phyloP scores from a whole-genome alignment of 169 alveolate genomes.

The Blepharisma undulans region DNA sequence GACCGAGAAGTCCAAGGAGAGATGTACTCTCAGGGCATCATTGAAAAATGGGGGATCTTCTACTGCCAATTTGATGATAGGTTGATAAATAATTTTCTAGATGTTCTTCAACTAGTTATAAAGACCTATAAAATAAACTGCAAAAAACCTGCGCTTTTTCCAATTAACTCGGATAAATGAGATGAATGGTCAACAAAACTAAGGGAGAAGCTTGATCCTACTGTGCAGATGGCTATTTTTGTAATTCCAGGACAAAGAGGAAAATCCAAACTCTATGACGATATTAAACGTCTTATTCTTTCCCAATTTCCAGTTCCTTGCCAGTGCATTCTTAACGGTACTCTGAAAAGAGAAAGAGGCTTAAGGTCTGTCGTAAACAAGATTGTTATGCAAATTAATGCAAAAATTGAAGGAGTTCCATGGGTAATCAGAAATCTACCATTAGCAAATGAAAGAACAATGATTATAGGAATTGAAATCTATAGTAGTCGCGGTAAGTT shows the following conservation, averaged over 20 bases:
- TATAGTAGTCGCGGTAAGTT: neutral
- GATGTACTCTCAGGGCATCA: constrained; percentile 51
- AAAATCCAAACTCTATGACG: constrained; percentile 60
- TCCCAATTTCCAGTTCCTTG: constrained; percentile 64
- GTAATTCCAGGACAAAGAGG: constrained; percentile 69
- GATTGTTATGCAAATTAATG: constrained; percentile 63
- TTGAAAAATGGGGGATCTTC: constrained; percentile 72
- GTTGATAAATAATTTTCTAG: constrained; percentile 50
- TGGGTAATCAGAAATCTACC: constrained; percentile 46
- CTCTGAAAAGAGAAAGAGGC: constrained; percentile 54
- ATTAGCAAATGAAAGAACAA: neutral
- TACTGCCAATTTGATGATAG: constrained; percentile 55
- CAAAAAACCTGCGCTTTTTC: constrained; percentile 54
- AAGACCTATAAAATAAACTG: constrained; percentile 50
- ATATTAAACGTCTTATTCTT: constrained; percentile 45
- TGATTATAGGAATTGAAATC: neutral
- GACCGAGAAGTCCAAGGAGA: constrained; percentile 52
- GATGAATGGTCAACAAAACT: constrained; percentile 55
- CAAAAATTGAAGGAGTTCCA: constrained; percentile 79
- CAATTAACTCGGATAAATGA: constrained; percentile 32
- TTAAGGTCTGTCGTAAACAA: constrained; percentile 63
- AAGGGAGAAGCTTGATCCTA: neutral
- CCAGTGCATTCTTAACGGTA: constrained; percentile 50
- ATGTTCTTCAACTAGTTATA: constrained; percentile 49
- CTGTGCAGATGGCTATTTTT: constrained; percentile 41